phyloP scores from a whole-genome alignment of 768 basidiomycete genomes.

The Amanita jacksonii region DNA sequence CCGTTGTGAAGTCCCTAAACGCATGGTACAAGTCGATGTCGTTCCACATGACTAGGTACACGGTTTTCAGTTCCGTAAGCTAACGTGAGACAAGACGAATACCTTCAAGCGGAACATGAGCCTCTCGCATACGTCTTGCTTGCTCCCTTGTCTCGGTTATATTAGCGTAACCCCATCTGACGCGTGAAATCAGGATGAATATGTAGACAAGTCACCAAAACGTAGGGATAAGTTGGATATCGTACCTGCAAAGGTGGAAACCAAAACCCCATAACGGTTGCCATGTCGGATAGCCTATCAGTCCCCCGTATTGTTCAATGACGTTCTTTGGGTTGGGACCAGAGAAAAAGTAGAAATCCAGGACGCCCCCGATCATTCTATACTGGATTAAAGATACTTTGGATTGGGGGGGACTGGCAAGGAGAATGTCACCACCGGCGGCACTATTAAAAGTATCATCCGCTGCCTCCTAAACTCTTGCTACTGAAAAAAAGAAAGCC shows the following conservation, averaged over 20 bases:
- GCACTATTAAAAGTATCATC: conserved; percentile 30
- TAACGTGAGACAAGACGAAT: conserved; percentile 2
- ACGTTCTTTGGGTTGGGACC: conserved; percentile 50
- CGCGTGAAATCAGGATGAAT: conserved; percentile 18
- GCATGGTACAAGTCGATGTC: conserved; percentile 70
- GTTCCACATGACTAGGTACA: conserved; percentile 58
- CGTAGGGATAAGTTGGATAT: too few relatives aligned
- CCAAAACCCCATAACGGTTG: conserved; percentile 72
- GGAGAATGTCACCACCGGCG: conserved; percentile 61
- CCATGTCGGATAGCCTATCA: conserved; percentile 63
- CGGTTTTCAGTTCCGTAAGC: neutral
- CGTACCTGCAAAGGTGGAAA: conserved; percentile 66
- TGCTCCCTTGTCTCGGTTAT: conserved; percentile 46
- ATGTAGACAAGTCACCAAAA: too few relatives aligned
- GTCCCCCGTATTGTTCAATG: conserved; percentile 58
- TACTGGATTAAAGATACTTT: conserved; percentile 61
- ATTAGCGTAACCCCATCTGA: conserved; percentile 33
- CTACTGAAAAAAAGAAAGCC: neutral
- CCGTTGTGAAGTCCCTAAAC: conserved; percentile 58
- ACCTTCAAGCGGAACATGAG: conserved; percentile 74
- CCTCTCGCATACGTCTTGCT: conserved; percentile 48
- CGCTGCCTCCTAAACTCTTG: too few relatives aligned
- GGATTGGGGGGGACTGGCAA: conserved; percentile 47
- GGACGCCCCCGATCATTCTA: conserved; percentile 60
- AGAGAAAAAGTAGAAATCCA: conserved; percentile 74